Conservation (phyloP, 441 rosid species). For the Croton laevigatus region DNA sequence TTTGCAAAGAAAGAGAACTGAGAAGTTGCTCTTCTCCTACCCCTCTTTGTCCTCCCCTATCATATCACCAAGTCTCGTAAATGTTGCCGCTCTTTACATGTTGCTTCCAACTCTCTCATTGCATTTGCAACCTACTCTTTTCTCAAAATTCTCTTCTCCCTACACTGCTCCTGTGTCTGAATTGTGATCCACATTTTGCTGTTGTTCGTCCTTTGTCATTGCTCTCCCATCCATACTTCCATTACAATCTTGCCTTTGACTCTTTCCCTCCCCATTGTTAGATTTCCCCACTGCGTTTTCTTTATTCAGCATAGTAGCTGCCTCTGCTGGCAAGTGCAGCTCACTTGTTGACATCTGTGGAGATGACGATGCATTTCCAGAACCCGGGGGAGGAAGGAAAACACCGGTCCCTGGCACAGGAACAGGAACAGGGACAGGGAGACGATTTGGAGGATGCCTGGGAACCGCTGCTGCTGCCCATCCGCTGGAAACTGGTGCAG, state of each 20-base stretch:
- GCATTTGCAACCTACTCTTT: constrained; percentile 35
- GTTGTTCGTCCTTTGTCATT: constrained; percentile 31
- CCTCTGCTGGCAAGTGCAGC: constrained; percentile 23
- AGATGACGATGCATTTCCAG: constrained; percentile 41
- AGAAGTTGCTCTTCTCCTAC: constrained; percentile 24
- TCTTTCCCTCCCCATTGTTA: constrained; percentile 25
- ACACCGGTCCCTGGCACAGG: constrained; percentile 82
- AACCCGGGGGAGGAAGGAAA: constrained; percentile 72
- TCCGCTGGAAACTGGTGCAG: constrained; percentile 56
- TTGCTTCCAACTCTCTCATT: constrained; percentile 47
- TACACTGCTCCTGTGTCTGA: constrained; percentile 36
- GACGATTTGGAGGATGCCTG: constrained; percentile 56
- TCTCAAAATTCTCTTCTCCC: constrained; percentile 5
- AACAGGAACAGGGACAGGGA: too few species aligned
- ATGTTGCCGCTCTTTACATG: constrained; percentile 53
- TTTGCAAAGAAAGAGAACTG: constrained; percentile 27
- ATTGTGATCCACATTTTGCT: constrained; percentile 28
- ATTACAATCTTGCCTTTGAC: constrained; percentile 36
- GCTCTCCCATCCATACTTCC: constrained; percentile 35
- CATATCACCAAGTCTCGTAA: constrained; percentile 24
- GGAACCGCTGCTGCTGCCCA: constrained; percentile 67
- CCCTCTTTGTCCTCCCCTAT: constrained; percentile 23
- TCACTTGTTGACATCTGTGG: constrained; percentile 31
- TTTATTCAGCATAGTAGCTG: constrained; percentile 20
- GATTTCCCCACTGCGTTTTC: constrained; percentile 34